Evolutionary conservation across 108 stramenopile genomes (phyloP).

Genomic region (Nitzschia sp.): DNA sequence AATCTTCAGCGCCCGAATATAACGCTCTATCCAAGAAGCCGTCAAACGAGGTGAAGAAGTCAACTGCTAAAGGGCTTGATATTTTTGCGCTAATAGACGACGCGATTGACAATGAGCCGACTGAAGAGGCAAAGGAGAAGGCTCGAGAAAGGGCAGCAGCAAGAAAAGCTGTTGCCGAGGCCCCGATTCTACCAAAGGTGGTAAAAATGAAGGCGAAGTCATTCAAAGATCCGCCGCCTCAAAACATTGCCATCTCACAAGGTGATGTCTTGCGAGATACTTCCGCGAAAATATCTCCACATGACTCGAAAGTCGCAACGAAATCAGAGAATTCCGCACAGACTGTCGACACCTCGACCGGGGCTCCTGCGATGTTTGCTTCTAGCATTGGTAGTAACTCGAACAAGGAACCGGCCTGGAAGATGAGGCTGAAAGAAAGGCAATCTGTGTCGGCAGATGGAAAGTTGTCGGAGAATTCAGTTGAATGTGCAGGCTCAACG

Average conservation of each 20-base stretch:
- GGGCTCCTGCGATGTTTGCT: neutral
- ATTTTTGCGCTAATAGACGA: constrained; percentile 29
- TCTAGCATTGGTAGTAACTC: neutral
- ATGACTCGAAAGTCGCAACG: neutral
- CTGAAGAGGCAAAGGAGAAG: constrained; percentile 27
- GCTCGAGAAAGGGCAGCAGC: constrained; percentile 15
- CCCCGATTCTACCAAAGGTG: constrained; percentile 12
- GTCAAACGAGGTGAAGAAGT: no score
- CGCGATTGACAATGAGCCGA: constrained; percentile 31
- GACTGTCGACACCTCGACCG: neutral
- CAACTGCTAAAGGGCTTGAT: constrained; percentile 7
- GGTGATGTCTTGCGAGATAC: no score
- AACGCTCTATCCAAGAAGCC: no score
- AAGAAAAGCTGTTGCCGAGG: constrained; percentile 16
- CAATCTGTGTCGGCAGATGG: neutral
- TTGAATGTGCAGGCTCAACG: no score
- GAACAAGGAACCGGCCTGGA: constrained; percentile 5
- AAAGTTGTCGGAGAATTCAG: no score
- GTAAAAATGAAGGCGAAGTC: neutral
- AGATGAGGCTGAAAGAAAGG: neutral
- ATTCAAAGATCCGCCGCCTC: neutral
- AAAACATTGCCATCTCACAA: neutral
- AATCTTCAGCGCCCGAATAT: neutral
- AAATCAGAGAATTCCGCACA: neutral
- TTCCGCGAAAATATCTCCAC: neutral